Evolutionary conservation across 2,329 filamentous ascomycete genomes (phyloP).

Genomic region (Aspergillus sp.): DNA sequence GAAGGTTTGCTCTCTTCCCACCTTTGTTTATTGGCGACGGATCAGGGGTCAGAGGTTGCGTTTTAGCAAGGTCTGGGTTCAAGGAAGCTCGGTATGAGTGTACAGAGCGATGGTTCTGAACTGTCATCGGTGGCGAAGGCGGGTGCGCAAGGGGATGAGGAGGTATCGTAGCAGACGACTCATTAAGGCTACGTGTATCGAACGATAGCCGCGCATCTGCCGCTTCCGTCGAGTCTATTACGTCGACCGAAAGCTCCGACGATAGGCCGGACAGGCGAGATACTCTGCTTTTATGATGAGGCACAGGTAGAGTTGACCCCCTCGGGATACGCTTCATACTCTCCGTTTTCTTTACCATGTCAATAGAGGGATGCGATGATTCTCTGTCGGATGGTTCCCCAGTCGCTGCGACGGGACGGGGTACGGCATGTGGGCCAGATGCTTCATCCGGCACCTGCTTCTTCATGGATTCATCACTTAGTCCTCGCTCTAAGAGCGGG

Average conservation of each 20-base stretch:
- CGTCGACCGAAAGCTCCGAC: constrained; percentile 52
- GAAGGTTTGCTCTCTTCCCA: constrained; percentile 15
- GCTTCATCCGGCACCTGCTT: constrained; percentile 34
- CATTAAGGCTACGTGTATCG: constrained; percentile 32
- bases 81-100: constrained; percentile 31
- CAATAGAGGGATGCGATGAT: constrained; percentile 51
- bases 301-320: constrained; percentile 43
- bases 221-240: constrained; percentile 44
- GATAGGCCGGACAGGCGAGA: constrained; percentile 56
- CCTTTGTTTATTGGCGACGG: constrained; percentile 38
- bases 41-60: constrained; percentile 43
- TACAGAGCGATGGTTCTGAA: constrained; percentile 38
- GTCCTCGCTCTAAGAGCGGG: constrained; percentile 70
- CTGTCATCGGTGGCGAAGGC: constrained; percentile 48
- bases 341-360: constrained; percentile 52
- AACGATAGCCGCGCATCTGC: constrained; percentile 31
- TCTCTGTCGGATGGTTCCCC: constrained; percentile 28
- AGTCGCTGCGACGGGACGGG: constrained; percentile 21
- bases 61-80: constrained; percentile 33
- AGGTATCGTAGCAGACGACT: constrained; percentile 43
- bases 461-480: constrained; percentile 50
- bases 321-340: constrained; percentile 50
- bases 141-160: constrained; percentile 47
- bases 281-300: constrained; percentile 40
- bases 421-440: constrained; percentile 26